phyloP scores from a whole-genome alignment of 805 yeast species.

The Metschnikowia reukaufii region DNA sequence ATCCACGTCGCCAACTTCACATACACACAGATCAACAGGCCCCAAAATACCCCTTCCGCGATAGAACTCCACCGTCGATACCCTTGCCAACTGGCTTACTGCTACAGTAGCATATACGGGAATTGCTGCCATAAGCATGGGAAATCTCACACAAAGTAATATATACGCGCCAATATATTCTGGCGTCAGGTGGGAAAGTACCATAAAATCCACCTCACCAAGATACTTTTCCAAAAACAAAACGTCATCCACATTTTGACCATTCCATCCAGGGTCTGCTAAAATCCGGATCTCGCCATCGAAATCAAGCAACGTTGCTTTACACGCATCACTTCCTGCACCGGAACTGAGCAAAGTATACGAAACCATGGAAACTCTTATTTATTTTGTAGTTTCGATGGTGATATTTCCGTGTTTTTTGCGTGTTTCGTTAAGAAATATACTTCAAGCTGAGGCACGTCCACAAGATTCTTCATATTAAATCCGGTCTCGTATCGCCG shows the following conservation, averaged over 20 bases:
- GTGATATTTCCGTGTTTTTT: not conserved
- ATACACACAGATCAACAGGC: constrained; percentile 54
- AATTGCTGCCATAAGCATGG: constrained; percentile 55
- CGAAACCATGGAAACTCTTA: constrained; percentile 44
- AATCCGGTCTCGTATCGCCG: too few species aligned
- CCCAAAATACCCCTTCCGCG: constrained; percentile 74
- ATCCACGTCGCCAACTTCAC: constrained; percentile 76
- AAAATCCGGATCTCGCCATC: constrained; percentile 54
- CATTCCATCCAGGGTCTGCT: constrained; percentile 80
- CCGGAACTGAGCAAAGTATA: constrained; percentile 32
- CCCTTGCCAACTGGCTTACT: constrained; percentile 79
- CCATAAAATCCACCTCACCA: constrained; percentile 57
- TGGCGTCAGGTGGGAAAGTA: constrained; percentile 85
- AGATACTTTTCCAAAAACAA: constrained; percentile 36
- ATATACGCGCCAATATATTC: constrained; percentile 81
- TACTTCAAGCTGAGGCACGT: too few species aligned
- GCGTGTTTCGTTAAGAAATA: not conserved
- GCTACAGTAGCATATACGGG: constrained; percentile 91
- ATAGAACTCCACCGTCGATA: constrained; percentile 81
- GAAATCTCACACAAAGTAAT: constrained; percentile 57
- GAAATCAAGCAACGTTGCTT: constrained; percentile 55
- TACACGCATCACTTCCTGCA: constrained; percentile 27
- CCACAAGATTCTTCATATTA: too few species aligned
- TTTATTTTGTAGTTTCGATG: too few species aligned
- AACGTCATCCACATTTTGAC: constrained; percentile 37